These are phyloP conservation scores for Prunus yedoensis DNA, from an alignment of 331 rosid species.

Conservation along the genomic window DNA sequence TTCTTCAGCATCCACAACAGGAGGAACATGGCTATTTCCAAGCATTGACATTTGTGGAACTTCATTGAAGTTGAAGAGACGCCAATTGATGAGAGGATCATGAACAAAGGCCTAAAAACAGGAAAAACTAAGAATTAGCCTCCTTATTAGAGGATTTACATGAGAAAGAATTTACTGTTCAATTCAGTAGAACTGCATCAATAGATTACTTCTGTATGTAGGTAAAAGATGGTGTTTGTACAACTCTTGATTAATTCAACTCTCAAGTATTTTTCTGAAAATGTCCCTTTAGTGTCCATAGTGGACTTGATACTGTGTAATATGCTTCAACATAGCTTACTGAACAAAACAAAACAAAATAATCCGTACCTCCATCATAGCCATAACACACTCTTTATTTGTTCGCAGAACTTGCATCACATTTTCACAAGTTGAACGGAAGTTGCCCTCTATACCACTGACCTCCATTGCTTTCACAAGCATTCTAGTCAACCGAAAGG, in stretches of 20 bases:
- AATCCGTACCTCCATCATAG: conserved; percentile 96
- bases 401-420: conserved; percentile 94
- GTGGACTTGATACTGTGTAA: not conserved
- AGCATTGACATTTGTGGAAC: conserved; percentile 90
- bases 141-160: conserved; percentile 12
- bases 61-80: conserved; percentile 97
- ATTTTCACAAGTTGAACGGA: conserved; percentile 97
- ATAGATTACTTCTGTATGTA: not conserved
- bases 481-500: conserved; percentile 98
- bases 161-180: not conserved
- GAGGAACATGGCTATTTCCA: conserved; percentile 55
- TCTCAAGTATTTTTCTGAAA: not conserved
- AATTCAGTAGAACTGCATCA: not conserved
- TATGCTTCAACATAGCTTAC: not conserved
- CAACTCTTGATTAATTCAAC: not conserved
- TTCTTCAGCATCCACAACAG: conserved; percentile 77
- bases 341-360: not conserved
- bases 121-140: conserved; percentile 19
- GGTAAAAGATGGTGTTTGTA: not conserved
- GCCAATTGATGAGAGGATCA: conserved; percentile 98
- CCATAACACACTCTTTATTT: conserved; percentile 89
- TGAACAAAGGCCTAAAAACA: conserved; percentile 89
- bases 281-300: not conserved
- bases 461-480: conserved; percentile 99
- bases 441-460: conserved; percentile 97